Percentiles rank a stretch among this genome's conserved stretches.
phyloP scores from a whole-genome alignment of 352 stramenopile genomes.

The Globisporangium canariense region DNA sequence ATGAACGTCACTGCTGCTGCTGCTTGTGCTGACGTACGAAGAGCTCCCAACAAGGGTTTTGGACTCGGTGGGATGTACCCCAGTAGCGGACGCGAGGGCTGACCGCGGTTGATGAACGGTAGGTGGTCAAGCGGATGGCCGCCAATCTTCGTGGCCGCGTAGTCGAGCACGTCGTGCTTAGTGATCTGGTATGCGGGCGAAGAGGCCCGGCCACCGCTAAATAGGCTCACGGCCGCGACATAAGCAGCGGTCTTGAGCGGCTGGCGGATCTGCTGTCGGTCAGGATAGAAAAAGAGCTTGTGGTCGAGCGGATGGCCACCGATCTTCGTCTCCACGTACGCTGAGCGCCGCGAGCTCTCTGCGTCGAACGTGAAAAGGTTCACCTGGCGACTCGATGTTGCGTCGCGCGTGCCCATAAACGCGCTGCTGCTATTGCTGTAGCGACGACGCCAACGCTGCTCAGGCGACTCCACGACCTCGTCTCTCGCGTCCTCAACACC shows the following conservation, averaged over 20 bases:
- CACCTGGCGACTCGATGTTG: slow-evolving; percentile 31
- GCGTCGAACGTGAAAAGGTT: slow-evolving; percentile 59
- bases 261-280: slow-evolving; percentile 20
- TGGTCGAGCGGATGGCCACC: slow-evolving; percentile 75
- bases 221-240: slow-evolving; percentile 16
- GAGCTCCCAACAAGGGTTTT: slow-evolving; percentile 1
- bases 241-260: slow-evolving; percentile 32
- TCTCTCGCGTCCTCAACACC: not conserved
- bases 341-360: slow-evolving; percentile 8
- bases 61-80: slow-evolving; percentile 29
- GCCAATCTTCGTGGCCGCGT: slow-evolving; percentile 70
- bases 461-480: not conserved
- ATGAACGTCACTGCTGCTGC: slow-evolving; percentile 5
- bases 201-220: slow-evolving; percentile 19
- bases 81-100: slow-evolving; percentile 57
- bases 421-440: slow-evolving; percentile 7
- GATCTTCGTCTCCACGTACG: slow-evolving; percentile 74
- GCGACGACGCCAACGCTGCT: not conserved
- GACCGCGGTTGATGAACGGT: slow-evolving; percentile 53
- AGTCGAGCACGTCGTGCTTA: slow-evolving; percentile 42
- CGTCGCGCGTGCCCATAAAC: slow-evolving; percentile 19
- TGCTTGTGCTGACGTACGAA: not conserved
- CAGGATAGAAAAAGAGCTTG: slow-evolving; percentile 11
- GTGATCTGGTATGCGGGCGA: slow-evolving; percentile 37
- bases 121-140: slow-evolving; percentile 77